These are phyloP conservation scores for Zopfia rhizophila DNA, from an alignment of 2,329 filamentous ascomycete genomes.

Conservation along the genomic window DNA sequence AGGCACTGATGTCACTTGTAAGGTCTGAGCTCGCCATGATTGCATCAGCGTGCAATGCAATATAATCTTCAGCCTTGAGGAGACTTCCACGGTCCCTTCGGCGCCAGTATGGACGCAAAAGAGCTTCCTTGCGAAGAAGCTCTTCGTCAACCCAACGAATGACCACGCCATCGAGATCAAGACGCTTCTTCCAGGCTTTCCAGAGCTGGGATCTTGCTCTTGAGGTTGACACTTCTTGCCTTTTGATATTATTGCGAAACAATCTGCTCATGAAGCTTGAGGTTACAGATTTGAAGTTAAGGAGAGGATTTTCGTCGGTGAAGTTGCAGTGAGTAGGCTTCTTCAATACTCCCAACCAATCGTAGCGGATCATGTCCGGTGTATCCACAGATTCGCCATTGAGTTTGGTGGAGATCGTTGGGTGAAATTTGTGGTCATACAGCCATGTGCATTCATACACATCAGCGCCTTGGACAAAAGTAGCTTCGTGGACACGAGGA, in stretches of 20 bases:
- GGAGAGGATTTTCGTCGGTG: constrained; percentile 63
- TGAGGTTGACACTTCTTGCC: constrained; percentile 51
- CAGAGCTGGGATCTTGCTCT: constrained; percentile 51
- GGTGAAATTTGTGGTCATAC: constrained; percentile 54
- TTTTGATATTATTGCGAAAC: constrained; percentile 52
- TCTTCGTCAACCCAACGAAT: constrained; percentile 54
- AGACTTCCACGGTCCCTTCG: constrained; percentile 50
- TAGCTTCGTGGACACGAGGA: constrained; percentile 65
- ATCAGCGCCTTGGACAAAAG: constrained; percentile 63
- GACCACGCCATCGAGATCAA: constrained; percentile 51
- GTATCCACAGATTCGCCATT: constrained; percentile 63
- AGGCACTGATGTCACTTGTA: constrained; percentile 62
- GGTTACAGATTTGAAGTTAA: constrained; percentile 56
- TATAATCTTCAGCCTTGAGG: constrained; percentile 50
- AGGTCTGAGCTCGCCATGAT: constrained; percentile 64
- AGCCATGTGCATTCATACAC: constrained; percentile 62
- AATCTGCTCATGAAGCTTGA: constrained; percentile 45
- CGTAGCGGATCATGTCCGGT: constrained; percentile 64
- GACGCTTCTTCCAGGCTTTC: constrained; percentile 53
- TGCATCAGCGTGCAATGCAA: constrained; percentile 58
- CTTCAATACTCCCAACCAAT: constrained; percentile 53
- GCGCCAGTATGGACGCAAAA: constrained; percentile 52
- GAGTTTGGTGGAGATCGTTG: constrained; percentile 53
- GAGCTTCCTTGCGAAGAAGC: constrained; percentile 46
- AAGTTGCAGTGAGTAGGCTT: constrained; percentile 52